phyloP scores from a whole-genome alignment of 1,284 basidiomycete genomes.

The Fomitiporia mediterranea region DNA sequence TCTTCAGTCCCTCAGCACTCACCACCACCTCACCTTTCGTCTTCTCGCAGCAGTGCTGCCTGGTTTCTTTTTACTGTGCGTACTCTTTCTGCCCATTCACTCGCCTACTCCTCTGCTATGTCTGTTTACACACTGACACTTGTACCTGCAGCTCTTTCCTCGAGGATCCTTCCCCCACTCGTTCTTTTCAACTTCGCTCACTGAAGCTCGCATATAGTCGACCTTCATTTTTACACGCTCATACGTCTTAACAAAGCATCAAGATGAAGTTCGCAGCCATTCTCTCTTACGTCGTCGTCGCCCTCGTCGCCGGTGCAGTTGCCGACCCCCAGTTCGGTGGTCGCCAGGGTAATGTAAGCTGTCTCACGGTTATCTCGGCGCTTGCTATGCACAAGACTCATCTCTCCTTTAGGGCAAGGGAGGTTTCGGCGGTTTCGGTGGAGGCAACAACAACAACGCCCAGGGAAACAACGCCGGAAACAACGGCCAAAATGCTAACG shows the following conservation, averaged over 20 bases:
- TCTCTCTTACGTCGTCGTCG: slow-evolving; percentile 39
- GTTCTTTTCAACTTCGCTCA: slow-evolving; percentile 32
- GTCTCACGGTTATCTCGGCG: background rate
- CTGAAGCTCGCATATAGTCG: slow-evolving; percentile 34
- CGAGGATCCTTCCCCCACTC: slow-evolving; percentile 34
- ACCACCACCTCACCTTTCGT: slow-evolving; percentile 21
- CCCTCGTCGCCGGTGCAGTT: slow-evolving; percentile 34
- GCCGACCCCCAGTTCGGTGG: slow-evolving; percentile 5
- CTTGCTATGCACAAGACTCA: background rate
- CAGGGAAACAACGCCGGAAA: slow-evolving; percentile 10
- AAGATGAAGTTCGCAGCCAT: slow-evolving; percentile 49
- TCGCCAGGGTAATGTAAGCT: slow-evolving; percentile 16
- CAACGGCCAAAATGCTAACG: slow-evolving; percentile 5
- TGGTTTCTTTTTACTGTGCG: slow-evolving; percentile 26
- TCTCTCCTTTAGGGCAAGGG: slow-evolving; percentile 20
- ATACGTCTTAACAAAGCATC: slow-evolving; percentile 13
- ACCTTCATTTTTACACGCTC: slow-evolving; percentile 20
- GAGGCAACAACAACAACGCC: slow-evolving; percentile 12
- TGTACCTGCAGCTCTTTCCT: slow-evolving; percentile 18
- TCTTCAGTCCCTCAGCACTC: slow-evolving; percentile 23
- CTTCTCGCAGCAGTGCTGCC: slow-evolving; percentile 38
- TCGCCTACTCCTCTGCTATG: background rate
- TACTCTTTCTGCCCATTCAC: background rate
- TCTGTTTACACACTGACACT: background rate
- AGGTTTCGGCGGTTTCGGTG: slow-evolving; percentile 23